Evolutionary conservation across 768 basidiomycete genomes (phyloP).

Genomic region (Candolleomyces aberdarensis): DNA sequence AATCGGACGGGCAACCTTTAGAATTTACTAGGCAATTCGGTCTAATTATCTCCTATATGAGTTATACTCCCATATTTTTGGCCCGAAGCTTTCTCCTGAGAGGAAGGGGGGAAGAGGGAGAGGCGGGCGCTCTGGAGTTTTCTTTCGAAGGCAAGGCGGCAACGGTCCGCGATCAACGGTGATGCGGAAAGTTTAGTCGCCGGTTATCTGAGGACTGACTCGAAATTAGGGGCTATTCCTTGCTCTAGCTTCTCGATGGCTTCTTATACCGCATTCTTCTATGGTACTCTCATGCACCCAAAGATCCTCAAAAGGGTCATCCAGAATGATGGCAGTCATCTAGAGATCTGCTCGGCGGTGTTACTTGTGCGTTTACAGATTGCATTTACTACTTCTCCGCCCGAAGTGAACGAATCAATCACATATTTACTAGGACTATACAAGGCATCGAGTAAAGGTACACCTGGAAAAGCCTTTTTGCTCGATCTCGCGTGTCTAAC

Average conservation of each 20-base stretch:
- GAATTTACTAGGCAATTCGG: no score
- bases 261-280: conserved; percentile 61
- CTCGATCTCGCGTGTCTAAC: neutral
- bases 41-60: no score
- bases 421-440: conserved; percentile 55
- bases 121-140: no score
- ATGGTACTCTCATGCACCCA: conserved; percentile 90
- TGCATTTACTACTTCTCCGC: neutral
- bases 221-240: no score
- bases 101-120: no score
- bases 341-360: conserved; percentile 71
- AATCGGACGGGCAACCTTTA: no score
- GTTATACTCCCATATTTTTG: no score
- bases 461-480: neutral
- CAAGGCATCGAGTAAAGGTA: conserved; percentile 77
- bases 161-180: no score
- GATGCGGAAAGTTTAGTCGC: no score
- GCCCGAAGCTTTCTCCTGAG: no score
- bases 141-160: no score
- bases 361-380: conserved; percentile 51
- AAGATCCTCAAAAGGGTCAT: conserved; percentile 78
- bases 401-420: neutral
- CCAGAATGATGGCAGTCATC: conserved; percentile 56
- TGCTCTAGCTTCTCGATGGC: neutral
- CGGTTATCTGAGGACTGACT: no score